These are phyloP conservation scores for Trichopus zeylanicus DNA, from an alignment of 116 monocot species.

Conservation along the genomic window DNA sequence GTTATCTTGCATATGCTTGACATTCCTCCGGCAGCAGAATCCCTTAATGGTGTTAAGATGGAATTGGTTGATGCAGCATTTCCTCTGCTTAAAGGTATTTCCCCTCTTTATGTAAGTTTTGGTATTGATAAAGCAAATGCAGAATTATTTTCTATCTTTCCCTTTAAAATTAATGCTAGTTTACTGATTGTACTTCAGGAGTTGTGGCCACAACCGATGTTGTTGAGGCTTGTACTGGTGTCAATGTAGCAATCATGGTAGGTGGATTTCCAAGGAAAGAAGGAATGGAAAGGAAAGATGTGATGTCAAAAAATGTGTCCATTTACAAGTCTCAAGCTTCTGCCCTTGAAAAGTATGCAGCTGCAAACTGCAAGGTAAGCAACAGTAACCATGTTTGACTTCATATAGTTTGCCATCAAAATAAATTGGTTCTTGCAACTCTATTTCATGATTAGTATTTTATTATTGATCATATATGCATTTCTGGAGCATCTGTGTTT, in stretches of 20 bases:
- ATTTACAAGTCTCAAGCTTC: conserved; percentile 73
- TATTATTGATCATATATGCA: neutral
- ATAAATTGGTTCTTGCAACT: neutral
- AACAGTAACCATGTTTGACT: no score
- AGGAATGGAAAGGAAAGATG: conserved; percentile 76
- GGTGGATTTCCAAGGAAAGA: conserved; percentile 78
- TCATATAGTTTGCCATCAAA: no score
- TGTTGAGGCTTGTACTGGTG: conserved; percentile 44
- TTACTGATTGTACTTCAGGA: conserved; percentile 9
- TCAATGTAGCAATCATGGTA: conserved; percentile 62
- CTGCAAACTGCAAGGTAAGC: conserved; percentile 70
- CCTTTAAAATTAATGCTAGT: neutral
- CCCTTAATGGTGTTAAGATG: conserved; percentile 69
- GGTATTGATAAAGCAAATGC: neutral
- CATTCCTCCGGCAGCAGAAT: conserved; percentile 55
- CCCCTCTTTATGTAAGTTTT: neutral
- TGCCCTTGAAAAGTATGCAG: conserved; percentile 58
- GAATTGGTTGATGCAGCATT: conserved; percentile 71
- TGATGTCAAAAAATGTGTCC: conserved; percentile 72
- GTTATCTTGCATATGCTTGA: conserved; percentile 78
- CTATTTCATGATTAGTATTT: neutral
- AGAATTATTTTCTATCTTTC: neutral
- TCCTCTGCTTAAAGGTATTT: conserved; percentile 57
- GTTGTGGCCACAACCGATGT: conserved; percentile 50
- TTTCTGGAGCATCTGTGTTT: neutral